A percentile compares a stretch with the other conserved stretches of the same genome.
Conservation (phyloP, 2,329 filamentous ascomycete genomes). For the Cladophialophora yegresii region DNA sequence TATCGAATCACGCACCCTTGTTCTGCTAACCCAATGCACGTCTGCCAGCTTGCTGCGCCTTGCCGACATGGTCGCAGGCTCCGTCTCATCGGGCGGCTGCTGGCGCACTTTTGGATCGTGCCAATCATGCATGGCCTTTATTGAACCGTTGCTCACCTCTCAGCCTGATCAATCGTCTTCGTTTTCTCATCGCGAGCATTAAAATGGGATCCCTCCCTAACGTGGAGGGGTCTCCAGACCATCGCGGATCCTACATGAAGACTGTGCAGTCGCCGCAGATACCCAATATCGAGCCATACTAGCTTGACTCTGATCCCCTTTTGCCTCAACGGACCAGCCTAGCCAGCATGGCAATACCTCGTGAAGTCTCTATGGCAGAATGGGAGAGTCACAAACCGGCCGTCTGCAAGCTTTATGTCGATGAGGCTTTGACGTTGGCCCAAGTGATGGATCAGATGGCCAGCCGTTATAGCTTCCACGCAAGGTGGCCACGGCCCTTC, state of each 20-base stretch:
- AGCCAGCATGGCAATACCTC: background rate
- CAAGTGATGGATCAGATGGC: constrained; percentile 4
- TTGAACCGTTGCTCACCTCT: background rate
- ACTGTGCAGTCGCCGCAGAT: background rate
- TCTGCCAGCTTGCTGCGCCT: background rate
- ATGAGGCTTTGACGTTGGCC: background rate
- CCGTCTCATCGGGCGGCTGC: background rate
- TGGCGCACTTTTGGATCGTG: background rate
- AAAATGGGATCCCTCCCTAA: background rate
- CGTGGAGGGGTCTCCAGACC: background rate
- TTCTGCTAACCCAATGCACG: background rate
- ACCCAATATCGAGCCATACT: background rate
- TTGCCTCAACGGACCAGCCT: background rate
- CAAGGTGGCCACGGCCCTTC: background rate
- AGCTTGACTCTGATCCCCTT: no score
- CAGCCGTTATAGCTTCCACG: background rate
- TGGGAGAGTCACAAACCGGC: constrained; percentile 3
- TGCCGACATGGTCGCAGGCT: background rate
- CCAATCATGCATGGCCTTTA: background rate
- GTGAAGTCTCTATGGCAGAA: background rate
- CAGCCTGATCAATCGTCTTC: constrained; percentile 1
- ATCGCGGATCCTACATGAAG: background rate
- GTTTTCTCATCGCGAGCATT: background rate
- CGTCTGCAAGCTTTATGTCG: constrained; percentile 7
- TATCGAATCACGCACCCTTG: background rate